phyloP scores from a whole-genome alignment of 108 stramenopile genomes.

The Nitzschia putrida region DNA sequence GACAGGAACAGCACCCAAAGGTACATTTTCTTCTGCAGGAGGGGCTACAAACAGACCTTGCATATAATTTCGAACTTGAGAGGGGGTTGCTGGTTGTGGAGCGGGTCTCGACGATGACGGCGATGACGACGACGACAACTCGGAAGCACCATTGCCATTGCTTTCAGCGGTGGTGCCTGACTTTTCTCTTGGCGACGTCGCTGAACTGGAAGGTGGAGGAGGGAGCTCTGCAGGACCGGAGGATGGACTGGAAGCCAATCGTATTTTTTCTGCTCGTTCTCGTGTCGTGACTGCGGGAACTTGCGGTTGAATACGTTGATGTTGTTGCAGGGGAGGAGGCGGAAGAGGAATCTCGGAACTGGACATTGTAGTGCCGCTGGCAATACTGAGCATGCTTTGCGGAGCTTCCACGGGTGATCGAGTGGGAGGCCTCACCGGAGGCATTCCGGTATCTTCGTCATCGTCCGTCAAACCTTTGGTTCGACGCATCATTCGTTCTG shows the following conservation, averaged over 20 bases:
- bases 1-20: conserved; percentile 10
- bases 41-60: no score
- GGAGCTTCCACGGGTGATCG: not conserved
- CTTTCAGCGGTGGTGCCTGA: no score
- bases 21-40: not conserved
- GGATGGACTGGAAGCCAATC: not conserved
- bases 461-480: conserved; percentile 6
- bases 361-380: conserved; percentile 2
- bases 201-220: no score
- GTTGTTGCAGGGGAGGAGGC: not conserved
- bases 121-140: no score
- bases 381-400: not conserved
- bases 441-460: not conserved
- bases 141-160: conserved; percentile 4
- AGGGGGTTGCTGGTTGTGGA: not conserved
- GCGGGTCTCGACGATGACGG: conserved; percentile 10
- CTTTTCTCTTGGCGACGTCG: no score
- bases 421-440: not conserved
- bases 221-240: not conserved
- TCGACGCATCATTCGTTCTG: not conserved
- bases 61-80: no score
- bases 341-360: conserved; percentile 9
- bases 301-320: not conserved
- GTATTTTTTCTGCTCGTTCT: not conserved
- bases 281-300: not conserved